Evolutionary conservation across 176 grass and related monocot species (phyloP), one percentile per base, ranked within the genome.

Genomic region (Elymus sibiricus): DNA sequence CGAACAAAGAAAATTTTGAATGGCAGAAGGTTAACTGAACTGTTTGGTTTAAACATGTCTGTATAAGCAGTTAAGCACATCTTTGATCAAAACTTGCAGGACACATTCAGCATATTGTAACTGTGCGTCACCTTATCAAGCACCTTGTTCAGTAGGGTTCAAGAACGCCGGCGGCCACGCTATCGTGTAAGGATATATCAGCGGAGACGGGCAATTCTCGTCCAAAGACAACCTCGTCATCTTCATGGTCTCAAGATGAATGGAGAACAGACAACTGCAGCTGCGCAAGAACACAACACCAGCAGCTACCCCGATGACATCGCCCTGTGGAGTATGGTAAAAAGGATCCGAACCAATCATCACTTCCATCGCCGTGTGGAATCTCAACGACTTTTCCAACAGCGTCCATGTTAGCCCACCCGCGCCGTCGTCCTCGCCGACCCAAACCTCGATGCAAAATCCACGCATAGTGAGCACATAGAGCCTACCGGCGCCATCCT

Each of bases 181-280:
- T 1, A 82, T 62, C 0, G 51, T 77, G 39, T 63, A 86, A 62
- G 79, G 88, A 42, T 86, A 77, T 29, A 70, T 86, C 63, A 70
- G n/a, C 31, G 17, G 63, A 1, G 29, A 80, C 4, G 31, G 26
- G 39, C 53, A 63, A 51, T 70, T 40, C 31, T 42, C 56, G 3
- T 47, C 10, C 13, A 9, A 21, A 9, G 70, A 47, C 51, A 86
- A 2, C 60, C 9, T 38, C 61, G 10, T 64, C 71, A 86, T 31
- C 78, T 70, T 71, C 88, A 90, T 86, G n/a, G 79, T 90, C 39
- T 86, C 79, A 56, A 86, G 63, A 64, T 86, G 63, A 82, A 86
- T 78, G 71, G 83, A 82, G 62, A 90, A n/a, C 4, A 89, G 6
- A 44, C 70, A 53, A 44, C 15, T 26, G 22, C 83, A 28, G 24